phyloP scores from a whole-genome alignment of 83 land plant genomes.

The Picea engelmannii region DNA sequence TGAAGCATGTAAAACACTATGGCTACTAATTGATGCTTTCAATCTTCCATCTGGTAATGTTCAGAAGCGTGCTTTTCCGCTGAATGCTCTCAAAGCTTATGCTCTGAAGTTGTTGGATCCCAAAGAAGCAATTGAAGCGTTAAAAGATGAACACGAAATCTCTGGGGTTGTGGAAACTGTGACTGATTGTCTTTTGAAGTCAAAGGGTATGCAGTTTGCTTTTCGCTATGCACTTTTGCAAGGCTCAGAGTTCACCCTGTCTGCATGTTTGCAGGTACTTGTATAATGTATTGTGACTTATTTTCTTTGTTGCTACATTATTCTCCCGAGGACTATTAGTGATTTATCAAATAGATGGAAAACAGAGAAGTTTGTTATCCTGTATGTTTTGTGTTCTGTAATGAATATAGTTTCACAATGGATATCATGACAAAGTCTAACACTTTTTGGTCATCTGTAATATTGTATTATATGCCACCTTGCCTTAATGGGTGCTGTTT shows the following conservation, averaged over 20 bases:
- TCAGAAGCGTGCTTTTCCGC: slow-evolving; percentile 54
- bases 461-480: no score
- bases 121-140: slow-evolving; percentile 38
- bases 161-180: slow-evolving; percentile 46
- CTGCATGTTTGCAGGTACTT: slow-evolving; percentile 78
- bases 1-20: slow-evolving; percentile 88
- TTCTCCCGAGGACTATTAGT: not conserved
- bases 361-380: no score
- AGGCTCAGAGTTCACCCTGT: slow-evolving; percentile 69
- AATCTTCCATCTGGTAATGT: slow-evolving; percentile 55
- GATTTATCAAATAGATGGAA: no score
- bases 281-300: not conserved
- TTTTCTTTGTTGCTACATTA: not conserved
- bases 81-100: slow-evolving; percentile 40
- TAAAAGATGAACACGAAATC: slow-evolving; percentile 36
- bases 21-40: slow-evolving; percentile 73
- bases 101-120: slow-evolving; percentile 36
- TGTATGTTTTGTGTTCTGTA: no score
- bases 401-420: no score
- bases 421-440: no score
- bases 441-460: no score
- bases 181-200: slow-evolving; percentile 54
- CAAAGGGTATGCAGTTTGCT: slow-evolving; percentile 77
- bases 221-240: slow-evolving; percentile 73
- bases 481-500: no score